Base-by-base conservation (phyloP, 2,329 filamentous ascomycete genomes). In the Colletotrichum gloeosporioides region DNA sequence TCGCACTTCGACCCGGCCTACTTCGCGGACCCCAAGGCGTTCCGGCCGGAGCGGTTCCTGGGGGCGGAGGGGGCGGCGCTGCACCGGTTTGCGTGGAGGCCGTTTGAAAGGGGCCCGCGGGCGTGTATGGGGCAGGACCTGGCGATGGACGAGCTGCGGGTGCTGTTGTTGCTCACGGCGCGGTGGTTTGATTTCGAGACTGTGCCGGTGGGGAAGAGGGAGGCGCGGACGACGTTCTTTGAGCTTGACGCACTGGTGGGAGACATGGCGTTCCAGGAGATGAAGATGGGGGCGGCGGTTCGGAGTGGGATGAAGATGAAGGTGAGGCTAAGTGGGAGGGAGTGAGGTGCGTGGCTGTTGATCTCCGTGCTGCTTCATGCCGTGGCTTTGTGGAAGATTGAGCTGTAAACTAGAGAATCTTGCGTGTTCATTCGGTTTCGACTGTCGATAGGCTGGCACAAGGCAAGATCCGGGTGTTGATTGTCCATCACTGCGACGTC, bases 11-110 rank as follows among this genome's bases (percentile, higher is more conserved):
- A 82, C 70, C 79, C 81, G 6, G 77, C 78, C 13, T 81, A 85
- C 79, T 89, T 85, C 84, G 81, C 82, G 2, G 79, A 84, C 7
- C 82, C 84, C 3, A 74, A 82, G 31, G 77, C 79, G 8, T 88
- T 87, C 79, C 76, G 86, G 3, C 86, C 87, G 0, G 85, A 87
- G 55, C 82, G 87, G 25, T 88, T 85, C 80, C 79, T 87, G 15
- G 80, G 71, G 57, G 65, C 69, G 16, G 71, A 73, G 57, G 71
- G 71, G 18, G 65, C 71, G n/a, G 55, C 65, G 67, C 59, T 66
- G 32, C 75, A 71, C 32, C 75, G 75, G 3, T 77, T 71, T 8
- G 75, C 71, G 6, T 77, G 75, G 75, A 31, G 75, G 34, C 71
- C 84, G 0, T 87, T 87, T 57, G 84, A 86, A 71, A 71, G 79